phyloP scores from a whole-genome alignment of 176 grass and related monocot species.

The Neostapfia colusana region DNA sequence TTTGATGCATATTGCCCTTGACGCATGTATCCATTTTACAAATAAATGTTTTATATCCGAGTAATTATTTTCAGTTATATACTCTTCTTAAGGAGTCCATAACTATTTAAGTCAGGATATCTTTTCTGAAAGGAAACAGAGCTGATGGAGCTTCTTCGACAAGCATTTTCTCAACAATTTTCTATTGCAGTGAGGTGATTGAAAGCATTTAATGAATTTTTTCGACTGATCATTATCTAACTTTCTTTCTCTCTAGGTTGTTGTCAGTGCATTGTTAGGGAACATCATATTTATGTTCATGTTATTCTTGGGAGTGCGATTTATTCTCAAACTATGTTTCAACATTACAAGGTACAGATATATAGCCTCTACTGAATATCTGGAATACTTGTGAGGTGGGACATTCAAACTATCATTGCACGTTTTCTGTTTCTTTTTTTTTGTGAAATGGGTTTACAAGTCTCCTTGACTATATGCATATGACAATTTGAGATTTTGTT shows the following conservation, averaged over 20 bases:
- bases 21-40: conserved; percentile 72
- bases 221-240: neutral
- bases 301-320: conserved; percentile 53
- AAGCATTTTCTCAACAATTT: conserved; percentile 48
- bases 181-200: conserved; percentile 64
- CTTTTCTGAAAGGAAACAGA: conserved; percentile 55
- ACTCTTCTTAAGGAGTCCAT: conserved; percentile 38
- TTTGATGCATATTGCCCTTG: conserved; percentile 73
- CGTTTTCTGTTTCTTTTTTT: neutral
- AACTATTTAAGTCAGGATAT: conserved; percentile 80
- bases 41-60: neutral
- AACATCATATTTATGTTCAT: conserved; percentile 66
- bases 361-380: conserved; percentile 17
- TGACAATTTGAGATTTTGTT: neutral
- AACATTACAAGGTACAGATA: conserved; percentile 49
- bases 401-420: neutral
- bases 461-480: conserved; percentile 14
- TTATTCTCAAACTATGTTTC: conserved; percentile 62
- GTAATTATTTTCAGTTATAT: conserved; percentile 22
- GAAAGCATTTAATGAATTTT: conserved; percentile 1
- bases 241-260: conserved; percentile 50
- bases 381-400: conserved; percentile 7
- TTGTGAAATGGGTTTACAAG: neutral
- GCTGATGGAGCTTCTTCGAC: conserved; percentile 53
- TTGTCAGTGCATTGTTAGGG: conserved; percentile 57